Base-by-base conservation (phyloP, 2,329 filamentous ascomycete genomes). In the Monilinia vaccinii-corymbosi region DNA sequence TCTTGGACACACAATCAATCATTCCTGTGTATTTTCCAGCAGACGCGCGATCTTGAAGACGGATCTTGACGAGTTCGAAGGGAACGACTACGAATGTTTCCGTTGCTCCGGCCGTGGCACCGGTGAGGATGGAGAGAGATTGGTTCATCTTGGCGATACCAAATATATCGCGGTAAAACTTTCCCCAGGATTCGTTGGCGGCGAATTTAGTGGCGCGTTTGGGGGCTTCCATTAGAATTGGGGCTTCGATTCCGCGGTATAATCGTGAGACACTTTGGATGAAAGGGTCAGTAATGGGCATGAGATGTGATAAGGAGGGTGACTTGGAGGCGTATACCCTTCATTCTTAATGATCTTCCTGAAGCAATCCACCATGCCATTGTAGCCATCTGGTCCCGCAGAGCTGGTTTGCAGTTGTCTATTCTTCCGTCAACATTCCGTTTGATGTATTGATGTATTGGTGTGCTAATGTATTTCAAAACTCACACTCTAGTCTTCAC, bases 181-280 rank as follows among this genome's bases (percentile, higher is more conserved):
- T 85, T 70, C 94, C 94, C 94, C 94, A 99, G 74, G 93, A 90
- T 74, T 99, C 94, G 77, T 99, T 99, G 77, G 94, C 94, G 50
- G 94, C 93, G 76, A 99, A 99, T 77, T 99, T 99, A 79, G 91
- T 97, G 47, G 93, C 93, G 77, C 91, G 85, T 84, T 96, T 96
- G 76, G 89, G 87, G 60, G 92, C 92, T 77, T 97, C 93, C 93
- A 99, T 99, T 67, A 97, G 82, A 72, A 99, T 97, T 55, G 94
- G 94, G 31, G 94, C 93, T 48, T 83, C 86, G 75, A 99, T 99
- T 72, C 94, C 94, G 68, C 94, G 91, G 80, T 99, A 99, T 63
- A 99, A 81, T 67, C 93, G 86, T n/a, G 49, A 52, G 42, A 47
- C n/a, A 56, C 31, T 46, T 36, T 34, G 4, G 2, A 25, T 10